A percentile compares a stretch with the other conserved stretches of the same genome.
Conservation (phyloP, 2,329 filamentous ascomycete species). For the Verticillium longisporum region DNA sequence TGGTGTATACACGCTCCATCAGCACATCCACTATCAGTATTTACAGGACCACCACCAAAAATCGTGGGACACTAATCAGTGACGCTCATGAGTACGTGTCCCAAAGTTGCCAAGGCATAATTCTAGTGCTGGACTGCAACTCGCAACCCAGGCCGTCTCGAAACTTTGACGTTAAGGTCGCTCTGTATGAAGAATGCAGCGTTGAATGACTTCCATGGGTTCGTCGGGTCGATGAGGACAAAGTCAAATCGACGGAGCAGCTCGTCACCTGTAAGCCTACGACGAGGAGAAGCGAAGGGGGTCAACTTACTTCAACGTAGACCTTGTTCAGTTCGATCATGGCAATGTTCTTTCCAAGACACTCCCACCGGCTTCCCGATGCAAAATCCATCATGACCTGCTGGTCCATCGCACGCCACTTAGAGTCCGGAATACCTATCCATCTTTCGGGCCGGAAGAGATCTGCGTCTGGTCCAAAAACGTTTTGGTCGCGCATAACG, state of each 20-base stretch:
- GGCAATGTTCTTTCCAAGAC: slow-evolving; percentile 38
- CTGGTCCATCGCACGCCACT: slow-evolving; percentile 22
- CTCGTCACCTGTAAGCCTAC: slow-evolving; percentile 3
- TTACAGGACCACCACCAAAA: no score
- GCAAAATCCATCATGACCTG: slow-evolving; percentile 35
- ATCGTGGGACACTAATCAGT: no score
- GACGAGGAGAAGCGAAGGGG: not conserved
- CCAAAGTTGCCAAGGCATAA: no score
- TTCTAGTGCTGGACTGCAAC: not conserved
- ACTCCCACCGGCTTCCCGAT: slow-evolving; percentile 31
- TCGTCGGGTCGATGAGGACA: slow-evolving; percentile 16
- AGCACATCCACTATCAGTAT: no score
- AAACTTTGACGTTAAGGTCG: slow-evolving; percentile 15
- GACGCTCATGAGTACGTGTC: no score
- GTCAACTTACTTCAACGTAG: slow-evolving; percentile 29
- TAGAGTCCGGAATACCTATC: slow-evolving; percentile 27
- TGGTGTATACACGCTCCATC: no score
- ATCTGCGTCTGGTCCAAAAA: slow-evolving; percentile 39
- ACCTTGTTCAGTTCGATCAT: slow-evolving; percentile 36
- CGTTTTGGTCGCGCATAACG: slow-evolving; percentile 24
- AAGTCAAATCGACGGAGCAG: slow-evolving; percentile 19
- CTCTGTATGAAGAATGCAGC: slow-evolving; percentile 18
- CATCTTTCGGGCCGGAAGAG: slow-evolving; percentile 41
- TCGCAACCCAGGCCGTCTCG: not conserved
- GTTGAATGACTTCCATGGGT: slow-evolving; percentile 23